phyloP scores from a whole-genome alignment of 352 stramenopile genomes.

The Phytophthora kernoviae region DNA sequence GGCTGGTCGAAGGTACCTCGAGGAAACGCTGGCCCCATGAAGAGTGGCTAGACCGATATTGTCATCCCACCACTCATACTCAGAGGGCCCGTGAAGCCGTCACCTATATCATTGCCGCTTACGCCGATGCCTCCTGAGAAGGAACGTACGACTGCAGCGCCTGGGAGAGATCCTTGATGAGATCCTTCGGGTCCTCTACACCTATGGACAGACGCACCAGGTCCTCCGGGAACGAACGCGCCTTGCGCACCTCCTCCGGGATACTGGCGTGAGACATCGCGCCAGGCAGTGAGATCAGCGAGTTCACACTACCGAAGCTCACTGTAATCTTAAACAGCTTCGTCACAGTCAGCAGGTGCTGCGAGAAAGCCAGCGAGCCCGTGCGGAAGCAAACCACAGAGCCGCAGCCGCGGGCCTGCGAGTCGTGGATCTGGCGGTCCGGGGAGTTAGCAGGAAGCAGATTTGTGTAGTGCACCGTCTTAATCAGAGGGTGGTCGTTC shows the following conservation, averaged over 20 bases:
- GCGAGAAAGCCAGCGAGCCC: slow-evolving; percentile 83
- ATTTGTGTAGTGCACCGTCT: slow-evolving; percentile 92
- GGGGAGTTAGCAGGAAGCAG: slow-evolving; percentile 68
- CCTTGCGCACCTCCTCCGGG: slow-evolving; percentile 90
- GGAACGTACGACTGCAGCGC: slow-evolving; percentile 86
- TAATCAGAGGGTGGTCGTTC: slow-evolving; percentile 80
- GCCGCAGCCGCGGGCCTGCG: slow-evolving; percentile 82
- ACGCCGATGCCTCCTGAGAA: slow-evolving; percentile 22
- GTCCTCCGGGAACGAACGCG: slow-evolving; percentile 92
- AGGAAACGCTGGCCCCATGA: slow-evolving; percentile 36
- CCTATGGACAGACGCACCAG: slow-evolving; percentile 95
- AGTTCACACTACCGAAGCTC: slow-evolving; percentile 94
- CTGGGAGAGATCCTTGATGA: slow-evolving; percentile 93
- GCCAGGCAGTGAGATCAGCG: slow-evolving; percentile 90
- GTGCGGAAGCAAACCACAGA: slow-evolving; percentile 93
- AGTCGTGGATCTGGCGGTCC: slow-evolving; percentile 84
- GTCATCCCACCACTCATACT: slow-evolving; percentile 33
- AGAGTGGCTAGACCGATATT: slow-evolving; percentile 30
- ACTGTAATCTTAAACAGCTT: slow-evolving; percentile 96
- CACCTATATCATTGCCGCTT: slow-evolving; percentile 7
- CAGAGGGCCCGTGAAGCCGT: slow-evolving; percentile 31
- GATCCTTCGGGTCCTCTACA: slow-evolving; percentile 93
- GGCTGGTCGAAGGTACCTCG: slow-evolving; percentile 3
- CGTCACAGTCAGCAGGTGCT: slow-evolving; percentile 91
- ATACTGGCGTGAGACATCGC: slow-evolving; percentile 97